These are phyloP conservation scores for Paxillus rubicundulus DNA, from an alignment of 768 basidiomycete species.

Conservation along the genomic window DNA sequence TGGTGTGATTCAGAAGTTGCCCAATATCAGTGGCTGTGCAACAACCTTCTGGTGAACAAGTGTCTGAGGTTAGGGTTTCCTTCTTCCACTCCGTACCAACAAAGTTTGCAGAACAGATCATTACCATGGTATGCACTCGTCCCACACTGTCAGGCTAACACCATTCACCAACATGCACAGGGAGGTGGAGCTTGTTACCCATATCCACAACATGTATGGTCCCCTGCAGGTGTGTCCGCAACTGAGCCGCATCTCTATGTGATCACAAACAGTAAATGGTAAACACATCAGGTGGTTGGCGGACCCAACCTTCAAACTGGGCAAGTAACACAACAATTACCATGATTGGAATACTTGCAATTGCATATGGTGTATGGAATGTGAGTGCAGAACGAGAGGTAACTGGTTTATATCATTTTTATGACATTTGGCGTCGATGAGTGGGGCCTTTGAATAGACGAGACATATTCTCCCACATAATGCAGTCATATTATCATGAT, in stretches of 20 bases:
- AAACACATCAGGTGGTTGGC: constrained; percentile 78
- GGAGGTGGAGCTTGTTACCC: constrained; percentile 87
- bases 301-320: constrained; percentile 97
- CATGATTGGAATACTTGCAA: constrained; percentile 61
- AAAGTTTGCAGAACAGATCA: not conserved
- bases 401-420: constrained; percentile 1
- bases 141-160: not conserved
- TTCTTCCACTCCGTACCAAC: not conserved
- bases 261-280: constrained; percentile 2
- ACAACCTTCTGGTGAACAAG: no score
- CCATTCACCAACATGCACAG: constrained; percentile 35
- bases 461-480: constrained; percentile 62
- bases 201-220: constrained; percentile 94
- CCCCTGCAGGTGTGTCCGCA: constrained; percentile 68
- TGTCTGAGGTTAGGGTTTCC: constrained; percentile 13
- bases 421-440: constrained; percentile 3
- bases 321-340: constrained; percentile 77
- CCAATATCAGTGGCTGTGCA: no score
- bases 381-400: constrained; percentile 82
- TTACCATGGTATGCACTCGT: constrained; percentile 11
- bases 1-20: no score
- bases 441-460: constrained; percentile 38
- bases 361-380: constrained; percentile 67
- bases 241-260: not conserved
- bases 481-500: no score